These are phyloP conservation scores for Pseudogymnoascus destructans DNA, from an alignment of 2,329 filamentous ascomycete genomes.

Conservation along the genomic window DNA sequence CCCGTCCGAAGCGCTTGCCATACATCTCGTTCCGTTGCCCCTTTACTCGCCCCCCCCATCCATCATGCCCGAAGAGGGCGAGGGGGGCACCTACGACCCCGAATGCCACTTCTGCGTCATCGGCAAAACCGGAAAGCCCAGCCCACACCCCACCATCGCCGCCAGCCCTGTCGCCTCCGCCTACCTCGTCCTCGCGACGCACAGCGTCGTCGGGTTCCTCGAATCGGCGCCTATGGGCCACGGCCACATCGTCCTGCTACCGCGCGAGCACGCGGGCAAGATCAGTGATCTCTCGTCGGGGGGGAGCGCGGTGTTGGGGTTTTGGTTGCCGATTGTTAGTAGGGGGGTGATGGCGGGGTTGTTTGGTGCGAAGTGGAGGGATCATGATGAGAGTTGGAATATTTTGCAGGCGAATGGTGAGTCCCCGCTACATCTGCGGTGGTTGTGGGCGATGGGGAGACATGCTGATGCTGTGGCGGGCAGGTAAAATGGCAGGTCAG, in stretches of 20 bases:
- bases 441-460: too few species aligned
- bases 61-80: background rate
- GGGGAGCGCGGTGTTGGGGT: constrained; percentile 53
- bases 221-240: constrained; percentile 75
- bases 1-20: background rate
- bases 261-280: constrained; percentile 61
- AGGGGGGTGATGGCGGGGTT: constrained; percentile 55
- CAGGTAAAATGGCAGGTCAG: constrained; percentile 68
- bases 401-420: constrained; percentile 81
- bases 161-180: constrained; percentile 30
- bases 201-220: constrained; percentile 66
- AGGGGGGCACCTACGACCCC: constrained; percentile 15
- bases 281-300: constrained; percentile 50
- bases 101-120: constrained; percentile 49
- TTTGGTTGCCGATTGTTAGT: constrained; percentile 56
- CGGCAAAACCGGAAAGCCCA: constrained; percentile 33
- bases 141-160: constrained; percentile 28
- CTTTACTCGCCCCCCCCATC: background rate
- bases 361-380: constrained; percentile 38
- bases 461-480: background rate
- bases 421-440: constrained; percentile 16
- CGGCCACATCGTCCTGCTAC: constrained; percentile 70
- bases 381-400: constrained; percentile 48
- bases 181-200: constrained; percentile 62
- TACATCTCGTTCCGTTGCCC: background rate